phyloP scores from a whole-genome alignment of 1,139 yeast genomes.

The Hansenula sp. region DNA sequence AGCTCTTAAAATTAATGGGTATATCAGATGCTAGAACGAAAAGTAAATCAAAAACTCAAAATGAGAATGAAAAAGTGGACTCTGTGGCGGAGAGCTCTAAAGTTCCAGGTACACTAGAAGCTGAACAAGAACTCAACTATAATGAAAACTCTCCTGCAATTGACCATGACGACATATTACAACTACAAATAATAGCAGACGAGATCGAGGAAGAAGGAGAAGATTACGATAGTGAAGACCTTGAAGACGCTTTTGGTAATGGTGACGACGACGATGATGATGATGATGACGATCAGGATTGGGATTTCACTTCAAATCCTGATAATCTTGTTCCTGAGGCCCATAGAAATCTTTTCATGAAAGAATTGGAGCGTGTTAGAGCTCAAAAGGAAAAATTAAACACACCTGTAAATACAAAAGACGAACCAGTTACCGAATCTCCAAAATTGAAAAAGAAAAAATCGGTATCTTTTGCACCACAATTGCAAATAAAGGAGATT shows the following conservation, averaged over 20 bases:
- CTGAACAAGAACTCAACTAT: no score
- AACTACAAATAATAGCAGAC: slow-evolving; percentile 49
- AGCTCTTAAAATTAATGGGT: not conserved
- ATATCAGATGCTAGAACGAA: not conserved
- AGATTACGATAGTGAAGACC: slow-evolving; percentile 19
- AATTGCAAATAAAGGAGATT: slow-evolving; percentile 47
- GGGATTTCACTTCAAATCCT: slow-evolving; percentile 14
- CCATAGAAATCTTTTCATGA: slow-evolving; percentile 14
- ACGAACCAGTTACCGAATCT: not conserved
- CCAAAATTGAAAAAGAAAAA: slow-evolving; percentile 25
- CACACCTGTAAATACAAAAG: not conserved
- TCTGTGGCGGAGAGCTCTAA: no score
- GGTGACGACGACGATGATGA: slow-evolving; percentile 26
- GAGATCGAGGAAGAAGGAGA: slow-evolving; percentile 40
- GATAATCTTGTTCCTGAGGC: slow-evolving; percentile 16
- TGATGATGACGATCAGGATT: slow-evolving; percentile 19
- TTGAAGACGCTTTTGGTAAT: slow-evolving; percentile 3
- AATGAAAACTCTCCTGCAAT: no score
- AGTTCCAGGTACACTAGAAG: no score
- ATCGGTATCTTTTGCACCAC: slow-evolving; percentile 45
- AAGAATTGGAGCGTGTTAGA: slow-evolving; percentile 16
- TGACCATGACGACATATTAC: slow-evolving; percentile 46
- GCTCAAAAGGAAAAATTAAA: not conserved
- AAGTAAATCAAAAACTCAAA: not conserved
- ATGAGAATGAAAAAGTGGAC: no score